phyloP scores from a whole-genome alignment of 176 grass and related monocot species.

The Aegilops sharonensis region DNA sequence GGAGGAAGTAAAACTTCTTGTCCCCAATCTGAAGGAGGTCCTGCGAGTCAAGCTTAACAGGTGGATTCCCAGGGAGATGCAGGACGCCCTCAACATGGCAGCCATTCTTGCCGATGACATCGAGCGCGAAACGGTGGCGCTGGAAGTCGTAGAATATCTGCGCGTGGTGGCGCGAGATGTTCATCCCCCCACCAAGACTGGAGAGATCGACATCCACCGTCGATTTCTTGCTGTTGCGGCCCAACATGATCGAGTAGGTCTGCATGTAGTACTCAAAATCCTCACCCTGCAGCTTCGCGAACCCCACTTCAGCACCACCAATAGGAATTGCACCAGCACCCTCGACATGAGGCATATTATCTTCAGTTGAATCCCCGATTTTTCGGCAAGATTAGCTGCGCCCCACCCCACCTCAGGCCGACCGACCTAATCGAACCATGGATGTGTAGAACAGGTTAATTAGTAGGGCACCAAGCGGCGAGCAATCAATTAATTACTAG shows the following conservation, averaged over 20 bases:
- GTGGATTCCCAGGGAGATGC: slow-evolving; percentile 61
- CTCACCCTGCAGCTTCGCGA: slow-evolving; percentile 93
- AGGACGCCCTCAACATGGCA: slow-evolving; percentile 79
- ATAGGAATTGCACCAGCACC: background rate
- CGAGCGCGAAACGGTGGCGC: slow-evolving; percentile 73
- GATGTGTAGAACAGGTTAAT: no score
- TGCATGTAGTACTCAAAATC: slow-evolving; percentile 99
- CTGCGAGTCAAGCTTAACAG: slow-evolving; percentile 83
- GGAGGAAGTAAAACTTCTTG: slow-evolving; percentile 87
- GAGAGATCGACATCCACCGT: slow-evolving; percentile 86
- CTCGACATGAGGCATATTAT: background rate
- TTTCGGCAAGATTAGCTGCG: no score
- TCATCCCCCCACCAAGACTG: slow-evolving; percentile 77
- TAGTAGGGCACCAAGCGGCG: no score
- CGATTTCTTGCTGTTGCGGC: slow-evolving; percentile 84
- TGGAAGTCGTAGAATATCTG: slow-evolving; percentile 91
- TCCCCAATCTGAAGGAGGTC: slow-evolving; percentile 93
- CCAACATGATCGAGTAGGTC: slow-evolving; percentile 90
- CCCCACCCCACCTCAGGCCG: no score
- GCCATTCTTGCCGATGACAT: slow-evolving; percentile 89
- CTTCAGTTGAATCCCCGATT: background rate
- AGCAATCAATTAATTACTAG: no score
- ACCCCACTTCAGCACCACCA: slow-evolving; percentile 51
- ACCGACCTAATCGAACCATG: no score
- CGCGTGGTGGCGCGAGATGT: slow-evolving; percentile 85